Percentiles rank a stretch among this genome's conserved stretches.
Conservation (phyloP, 495 filamentous ascomycete genomes). For the Daldinia childiae region DNA sequence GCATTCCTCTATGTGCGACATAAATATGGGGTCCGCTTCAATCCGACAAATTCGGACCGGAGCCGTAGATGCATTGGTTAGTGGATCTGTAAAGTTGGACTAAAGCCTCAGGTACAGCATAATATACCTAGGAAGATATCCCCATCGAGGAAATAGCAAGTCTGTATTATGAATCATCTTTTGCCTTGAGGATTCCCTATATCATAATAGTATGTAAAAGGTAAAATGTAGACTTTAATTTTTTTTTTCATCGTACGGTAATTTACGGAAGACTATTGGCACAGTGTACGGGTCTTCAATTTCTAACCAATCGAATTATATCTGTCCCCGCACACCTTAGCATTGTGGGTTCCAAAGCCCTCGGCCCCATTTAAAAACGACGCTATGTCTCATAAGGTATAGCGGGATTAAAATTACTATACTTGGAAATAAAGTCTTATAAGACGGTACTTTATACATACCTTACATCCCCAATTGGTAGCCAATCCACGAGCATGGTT, state of each 20-base stretch:
- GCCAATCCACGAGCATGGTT: constrained; percentile 37
- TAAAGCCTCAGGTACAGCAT: no score
- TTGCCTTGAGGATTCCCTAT: no score
- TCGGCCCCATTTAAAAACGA: not conserved
- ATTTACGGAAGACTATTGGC: not conserved
- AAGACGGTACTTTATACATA: constrained; percentile 22
- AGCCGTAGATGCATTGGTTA: no score
- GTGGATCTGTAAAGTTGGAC: no score
- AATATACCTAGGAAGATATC: no score
- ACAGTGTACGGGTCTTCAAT: constrained; percentile 14
- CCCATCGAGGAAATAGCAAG: no score
- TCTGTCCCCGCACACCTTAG: constrained; percentile 17
- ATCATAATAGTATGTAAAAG: not conserved
- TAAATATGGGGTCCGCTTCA: no score
- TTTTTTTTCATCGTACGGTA: not conserved
- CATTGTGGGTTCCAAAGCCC: not conserved
- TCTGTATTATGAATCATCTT: no score
- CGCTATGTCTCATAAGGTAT: constrained; percentile 4
- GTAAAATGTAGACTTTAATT: not conserved
- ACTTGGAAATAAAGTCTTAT: constrained; percentile 23
- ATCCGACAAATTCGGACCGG: no score
- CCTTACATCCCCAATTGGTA: constrained; percentile 39
- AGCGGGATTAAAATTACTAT: constrained; percentile 11
- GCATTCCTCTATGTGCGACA: not conserved
- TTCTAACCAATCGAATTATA: constrained; percentile 31